Base-by-base conservation (phyloP, 2,329 filamentous ascomycete genomes). In the Ceratocystis albifundus region DNA sequence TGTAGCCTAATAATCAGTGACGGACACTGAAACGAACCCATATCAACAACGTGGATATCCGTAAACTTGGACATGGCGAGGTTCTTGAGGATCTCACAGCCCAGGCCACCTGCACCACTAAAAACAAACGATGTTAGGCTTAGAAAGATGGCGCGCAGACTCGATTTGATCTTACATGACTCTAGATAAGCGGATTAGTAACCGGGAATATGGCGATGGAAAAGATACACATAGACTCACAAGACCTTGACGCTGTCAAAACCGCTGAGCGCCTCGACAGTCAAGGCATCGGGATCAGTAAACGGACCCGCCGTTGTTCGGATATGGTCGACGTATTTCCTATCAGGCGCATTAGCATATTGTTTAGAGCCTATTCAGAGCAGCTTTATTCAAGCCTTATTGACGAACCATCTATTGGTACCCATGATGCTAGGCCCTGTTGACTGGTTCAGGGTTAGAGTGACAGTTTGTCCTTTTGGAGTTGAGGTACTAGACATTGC, bases 1-100 rank as follows among this genome's bases (percentile, higher is more conserved):
- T 32, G 46, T 41, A 20, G n/a, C 36, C 28, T 41, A 32, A 55
- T 22, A 50, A 30, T 20, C 3, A 17, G 36, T 22, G 15, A 7
- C 3, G 48, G 22, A 28, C 3, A 6, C 25, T 20, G 32, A 25
- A 3, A 74, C 80, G 67, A 77, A 88, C 88, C 90, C 94, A 99
- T 99, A 77, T 99, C 94, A 72, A 99, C 97, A 68, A 99, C 94
- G 78, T 99, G 91, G 71, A 99, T 96, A 72, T 96, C 85, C 76
- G 89, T 95, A 79, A 99, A 99, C 32, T 92, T 91, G 1, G 93
- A 96, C 64, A 99, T 82, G 53, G 94, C 94, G 44, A 99, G 82
- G 73, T 99, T 90, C 79, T 99, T 99, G 64, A 99, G 80, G 57
- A 99, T 96, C 75, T 99, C 94, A 72, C 94, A 99, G 70, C 94